Percentiles rank a stretch among this genome's conserved stretches.
Conservation (phyloP, 805 yeast species). For the Naumovozyma dairenensis region DNA sequence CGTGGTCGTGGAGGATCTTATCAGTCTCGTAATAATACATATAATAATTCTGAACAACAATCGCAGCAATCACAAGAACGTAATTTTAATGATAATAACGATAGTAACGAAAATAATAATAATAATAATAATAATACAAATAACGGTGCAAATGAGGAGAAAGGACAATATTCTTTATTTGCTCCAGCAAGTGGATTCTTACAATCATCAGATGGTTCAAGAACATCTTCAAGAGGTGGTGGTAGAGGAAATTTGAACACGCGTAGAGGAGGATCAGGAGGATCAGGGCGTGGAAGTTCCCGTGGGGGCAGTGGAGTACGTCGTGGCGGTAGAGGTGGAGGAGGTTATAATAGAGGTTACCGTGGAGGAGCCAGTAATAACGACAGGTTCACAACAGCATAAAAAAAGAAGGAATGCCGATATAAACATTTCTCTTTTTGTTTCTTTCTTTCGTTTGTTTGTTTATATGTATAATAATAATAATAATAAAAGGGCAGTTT, state of each 20-base stretch:
- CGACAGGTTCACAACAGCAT: not conserved
- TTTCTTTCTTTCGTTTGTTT: not conserved
- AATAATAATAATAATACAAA: not conserved
- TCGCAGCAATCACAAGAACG: too few relatives aligned
- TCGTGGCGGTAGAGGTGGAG: conserved; percentile 13
- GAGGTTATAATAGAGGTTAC: conserved; percentile 12
- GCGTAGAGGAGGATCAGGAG: conserved; percentile 7
- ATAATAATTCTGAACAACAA: not conserved
- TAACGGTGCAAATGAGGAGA: conserved; percentile 2
- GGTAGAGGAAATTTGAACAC: conserved; percentile 1
- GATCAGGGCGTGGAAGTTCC: conserved; percentile 14
- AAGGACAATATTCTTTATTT: conserved; percentile 20
- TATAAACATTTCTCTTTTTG: not conserved
- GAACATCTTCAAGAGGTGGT: not conserved
- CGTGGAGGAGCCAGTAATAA: conserved; percentile 10
- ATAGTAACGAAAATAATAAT: not conserved
- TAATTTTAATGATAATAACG: conserved; percentile 2
- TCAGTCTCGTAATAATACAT: not conserved
- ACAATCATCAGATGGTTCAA: conserved; percentile 6
- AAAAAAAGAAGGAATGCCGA: not conserved
- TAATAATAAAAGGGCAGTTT: too few relatives aligned
- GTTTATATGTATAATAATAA: not conserved
- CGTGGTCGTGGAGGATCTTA: not conserved
- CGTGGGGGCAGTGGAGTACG: conserved; percentile 6
- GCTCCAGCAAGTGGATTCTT: conserved; percentile 29